Percentiles rank a stretch among this genome's conserved stretches.
These are phyloP conservation scores for Peronospora belbahrii DNA, from an alignment of 352 stramenopile genomes.

Conservation along the genomic window DNA sequence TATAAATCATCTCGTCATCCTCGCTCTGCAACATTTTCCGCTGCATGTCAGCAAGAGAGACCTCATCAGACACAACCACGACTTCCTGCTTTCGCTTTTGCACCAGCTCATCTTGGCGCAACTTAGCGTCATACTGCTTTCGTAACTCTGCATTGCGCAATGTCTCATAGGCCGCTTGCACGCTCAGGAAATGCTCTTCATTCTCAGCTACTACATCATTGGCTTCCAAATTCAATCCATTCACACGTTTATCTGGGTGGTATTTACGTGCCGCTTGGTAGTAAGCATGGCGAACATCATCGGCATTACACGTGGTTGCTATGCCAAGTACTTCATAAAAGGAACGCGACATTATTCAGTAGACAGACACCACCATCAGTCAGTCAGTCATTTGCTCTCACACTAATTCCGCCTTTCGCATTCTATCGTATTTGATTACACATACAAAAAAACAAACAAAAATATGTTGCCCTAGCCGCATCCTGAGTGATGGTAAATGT, in stretches of 20 bases:
- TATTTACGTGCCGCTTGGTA: conserved; percentile 44
- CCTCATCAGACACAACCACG: conserved; percentile 58
- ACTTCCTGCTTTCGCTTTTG: conserved; percentile 34
- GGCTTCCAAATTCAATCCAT: neutral
- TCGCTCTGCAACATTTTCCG: conserved; percentile 27
- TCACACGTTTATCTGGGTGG: conserved; percentile 58
- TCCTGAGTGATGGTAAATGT: too few species aligned
- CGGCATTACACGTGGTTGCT: conserved; percentile 29
- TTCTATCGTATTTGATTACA: conserved; percentile 4
- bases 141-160: conserved; percentile 37
- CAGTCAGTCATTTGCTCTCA: too few species aligned
- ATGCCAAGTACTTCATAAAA: conserved; percentile 60
- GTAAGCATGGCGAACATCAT: conserved; percentile 66
- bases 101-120: conserved; percentile 30
- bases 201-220: neutral
- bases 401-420: conserved; percentile 9
- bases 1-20: conserved; percentile 42
- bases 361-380: neutral
- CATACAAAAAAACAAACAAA: too few species aligned
- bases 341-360: conserved; percentile 7
- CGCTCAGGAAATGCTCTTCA: conserved; percentile 37
- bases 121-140: conserved; percentile 44
- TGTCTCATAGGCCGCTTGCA: conserved; percentile 67
- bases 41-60: conserved; percentile 40
- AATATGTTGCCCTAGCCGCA: too few species aligned